Conservation (phyloP, 1,139 yeast species). For the Hyphopichia pseudoburtonii region DNA sequence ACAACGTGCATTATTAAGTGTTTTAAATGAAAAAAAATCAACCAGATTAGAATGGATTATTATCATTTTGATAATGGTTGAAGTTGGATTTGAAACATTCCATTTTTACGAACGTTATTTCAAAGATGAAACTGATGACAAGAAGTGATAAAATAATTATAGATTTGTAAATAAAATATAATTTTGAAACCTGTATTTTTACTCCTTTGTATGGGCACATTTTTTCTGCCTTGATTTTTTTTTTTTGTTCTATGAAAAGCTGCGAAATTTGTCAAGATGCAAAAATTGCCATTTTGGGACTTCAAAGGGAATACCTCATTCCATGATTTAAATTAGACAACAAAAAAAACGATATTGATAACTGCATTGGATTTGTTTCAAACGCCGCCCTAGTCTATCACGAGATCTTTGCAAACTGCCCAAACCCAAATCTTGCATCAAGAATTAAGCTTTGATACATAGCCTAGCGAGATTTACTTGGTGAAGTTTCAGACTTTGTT, state of each 20-base stretch:
- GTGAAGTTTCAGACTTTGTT: no score
- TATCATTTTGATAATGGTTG: constrained; percentile 76
- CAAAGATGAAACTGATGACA: constrained; percentile 1
- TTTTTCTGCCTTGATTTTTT: background rate
- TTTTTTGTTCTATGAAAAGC: background rate
- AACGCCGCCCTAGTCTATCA: no score
- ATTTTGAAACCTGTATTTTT: no score
- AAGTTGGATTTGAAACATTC: constrained; percentile 74
- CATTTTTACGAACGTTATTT: constrained; percentile 39
- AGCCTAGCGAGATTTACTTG: no score
- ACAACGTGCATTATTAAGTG: constrained; percentile 71
- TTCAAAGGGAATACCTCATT: background rate
- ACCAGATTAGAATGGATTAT: constrained; percentile 86
- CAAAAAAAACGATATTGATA: no score
- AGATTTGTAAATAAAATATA: no score
- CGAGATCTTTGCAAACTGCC: background rate
- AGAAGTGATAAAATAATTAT: no score
- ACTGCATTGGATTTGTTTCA: no score
- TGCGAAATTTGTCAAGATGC: background rate
- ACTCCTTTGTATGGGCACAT: no score
- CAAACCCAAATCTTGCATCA: background rate
- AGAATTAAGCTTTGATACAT: no score
- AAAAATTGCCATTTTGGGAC: background rate
- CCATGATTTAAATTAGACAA: background rate
- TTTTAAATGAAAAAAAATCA: constrained; percentile 74